Evolutionary conservation across 768 basidiomycete species (phyloP), one percentile per base, ranked within the genome.

Genomic region (Mycena capillaripes): DNA sequence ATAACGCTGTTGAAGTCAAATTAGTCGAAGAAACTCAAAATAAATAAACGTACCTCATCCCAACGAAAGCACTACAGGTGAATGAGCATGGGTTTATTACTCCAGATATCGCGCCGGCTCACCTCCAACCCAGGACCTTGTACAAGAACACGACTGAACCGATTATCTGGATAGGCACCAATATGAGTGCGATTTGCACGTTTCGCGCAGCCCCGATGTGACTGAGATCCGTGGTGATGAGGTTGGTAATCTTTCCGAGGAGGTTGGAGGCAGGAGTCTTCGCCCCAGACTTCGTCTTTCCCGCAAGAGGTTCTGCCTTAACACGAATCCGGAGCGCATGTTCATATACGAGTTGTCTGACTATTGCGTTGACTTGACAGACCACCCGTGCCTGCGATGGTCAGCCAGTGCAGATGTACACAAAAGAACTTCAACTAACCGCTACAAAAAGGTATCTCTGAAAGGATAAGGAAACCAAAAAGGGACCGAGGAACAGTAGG

Each of bases 171-270:
- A 88, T 76, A 0, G 87, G 87, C 14, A 86, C 67, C 7, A 75
- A 53, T 14, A 71, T 30, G 48, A 61, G 27, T 7, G 75, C 38
- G 21, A 71, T 44, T 21, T 69, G 27, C 1, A 60, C 3, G 29
- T 68, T 69, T 34, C 67, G 38, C 19, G 50, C 70, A 21, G 69
- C 66, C 32, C 40, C 61, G 29, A 75, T 69, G 27, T 56, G 52
- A 5, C 55, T 72, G 68, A 86, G 55, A 79, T 95, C 94, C 1
- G 90, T 89, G 5, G 93, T 90, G 30, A 94, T 88, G 8, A 95
- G 81, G 65, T 94, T 95, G 79, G 92, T 95, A 77, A 95, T 91
- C 77, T 89, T 92, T 10, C 95, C 94, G 30, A 90, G 87, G 14
- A 93, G 79, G 77, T 91, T 90, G 14, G 82, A 82, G n/a, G n/a